Percentiles rank a stretch among this genome's conserved stretches.
Evolutionary conservation across 2,329 filamentous ascomycete genomes (phyloP).

Genomic region (Trichoderma atrobrunneum): DNA sequence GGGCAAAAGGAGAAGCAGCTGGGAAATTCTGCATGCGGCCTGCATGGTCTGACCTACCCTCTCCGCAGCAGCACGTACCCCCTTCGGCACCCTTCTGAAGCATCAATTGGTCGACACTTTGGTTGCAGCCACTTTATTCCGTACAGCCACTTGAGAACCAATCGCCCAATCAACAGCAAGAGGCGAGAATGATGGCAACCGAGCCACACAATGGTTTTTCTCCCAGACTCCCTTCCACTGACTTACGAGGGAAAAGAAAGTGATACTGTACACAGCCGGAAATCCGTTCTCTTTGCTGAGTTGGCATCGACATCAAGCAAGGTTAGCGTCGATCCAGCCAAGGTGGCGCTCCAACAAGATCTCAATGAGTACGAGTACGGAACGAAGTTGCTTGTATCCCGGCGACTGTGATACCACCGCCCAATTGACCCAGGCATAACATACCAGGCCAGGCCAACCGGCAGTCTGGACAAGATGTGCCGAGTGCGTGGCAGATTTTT

Average conservation of each 20-base stretch:
- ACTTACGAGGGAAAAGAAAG: background rate
- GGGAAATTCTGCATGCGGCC: background rate
- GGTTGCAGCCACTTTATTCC: constrained; percentile 9
- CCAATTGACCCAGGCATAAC: background rate
- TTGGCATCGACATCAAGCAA: background rate
- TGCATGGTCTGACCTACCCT: constrained; percentile 10
- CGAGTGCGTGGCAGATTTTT: background rate
- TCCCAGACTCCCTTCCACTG: too few relatives aligned
- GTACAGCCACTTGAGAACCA: constrained; percentile 2
- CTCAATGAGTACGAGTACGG: background rate
- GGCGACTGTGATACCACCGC: background rate
- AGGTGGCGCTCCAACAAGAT: constrained; percentile 10
- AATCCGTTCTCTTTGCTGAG: background rate
- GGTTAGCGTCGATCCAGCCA: constrained; percentile 7
- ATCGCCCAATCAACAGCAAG: background rate
- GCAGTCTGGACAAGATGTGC: background rate
- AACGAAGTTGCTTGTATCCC: background rate
- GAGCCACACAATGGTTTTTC: background rate
- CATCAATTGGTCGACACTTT: constrained; percentile 4
- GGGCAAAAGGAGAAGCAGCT: background rate
- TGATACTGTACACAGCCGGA: background rate
- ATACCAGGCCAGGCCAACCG: background rate
- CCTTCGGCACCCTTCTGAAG: constrained; percentile 1
- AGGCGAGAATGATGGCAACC: background rate
- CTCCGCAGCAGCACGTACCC: background rate